Evolutionary conservation across 1,284 basidiomycete species (phyloP).

Genomic region (Vanrija sp.): DNA sequence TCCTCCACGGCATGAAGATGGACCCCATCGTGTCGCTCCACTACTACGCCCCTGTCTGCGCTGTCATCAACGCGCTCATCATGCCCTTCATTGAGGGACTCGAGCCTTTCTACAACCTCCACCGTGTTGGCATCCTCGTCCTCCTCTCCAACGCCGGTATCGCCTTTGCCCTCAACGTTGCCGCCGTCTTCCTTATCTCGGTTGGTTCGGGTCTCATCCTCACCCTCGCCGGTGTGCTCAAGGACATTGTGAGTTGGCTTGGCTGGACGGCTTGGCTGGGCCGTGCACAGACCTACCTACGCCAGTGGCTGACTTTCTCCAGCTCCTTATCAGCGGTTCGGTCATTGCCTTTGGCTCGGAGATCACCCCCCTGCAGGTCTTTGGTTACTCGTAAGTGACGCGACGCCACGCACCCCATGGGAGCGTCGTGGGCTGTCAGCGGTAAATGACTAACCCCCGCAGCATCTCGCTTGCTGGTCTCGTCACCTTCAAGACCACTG

Average conservation of each 20-base stretch:
- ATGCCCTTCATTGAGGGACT: slow-evolving; percentile 87
- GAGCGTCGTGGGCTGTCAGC: neutral
- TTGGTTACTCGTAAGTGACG: slow-evolving; percentile 58
- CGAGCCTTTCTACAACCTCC: slow-evolving; percentile 73
- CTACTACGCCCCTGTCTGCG: slow-evolving; percentile 96
- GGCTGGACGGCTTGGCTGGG: too few relatives aligned
- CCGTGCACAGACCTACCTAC: slow-evolving; percentile 30
- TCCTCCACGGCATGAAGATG: slow-evolving; percentile 95
- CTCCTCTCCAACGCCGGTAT: slow-evolving; percentile 79
- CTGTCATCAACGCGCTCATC: slow-evolving; percentile 75
- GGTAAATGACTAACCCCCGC: slow-evolving; percentile 33
- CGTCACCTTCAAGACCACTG: slow-evolving; percentile 47
- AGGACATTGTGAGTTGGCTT: slow-evolving; percentile 55
- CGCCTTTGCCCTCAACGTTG: slow-evolving; percentile 82
- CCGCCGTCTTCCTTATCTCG: slow-evolving; percentile 90
- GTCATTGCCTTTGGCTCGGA: slow-evolving; percentile 75
- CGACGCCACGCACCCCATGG: neutral
- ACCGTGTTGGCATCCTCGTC: slow-evolving; percentile 68
- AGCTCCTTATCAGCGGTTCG: slow-evolving; percentile 80
- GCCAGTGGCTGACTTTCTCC: slow-evolving; percentile 57
- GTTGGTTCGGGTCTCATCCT: slow-evolving; percentile 82
- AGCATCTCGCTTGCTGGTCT: slow-evolving; percentile 45
- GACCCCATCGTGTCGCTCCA: slow-evolving; percentile 92
- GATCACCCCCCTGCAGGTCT: slow-evolving; percentile 78
- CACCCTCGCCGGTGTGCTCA: slow-evolving; percentile 92